phyloP scores from a whole-genome alignment of 164 flowering plant genomes.

The Liquidambar formosana region DNA sequence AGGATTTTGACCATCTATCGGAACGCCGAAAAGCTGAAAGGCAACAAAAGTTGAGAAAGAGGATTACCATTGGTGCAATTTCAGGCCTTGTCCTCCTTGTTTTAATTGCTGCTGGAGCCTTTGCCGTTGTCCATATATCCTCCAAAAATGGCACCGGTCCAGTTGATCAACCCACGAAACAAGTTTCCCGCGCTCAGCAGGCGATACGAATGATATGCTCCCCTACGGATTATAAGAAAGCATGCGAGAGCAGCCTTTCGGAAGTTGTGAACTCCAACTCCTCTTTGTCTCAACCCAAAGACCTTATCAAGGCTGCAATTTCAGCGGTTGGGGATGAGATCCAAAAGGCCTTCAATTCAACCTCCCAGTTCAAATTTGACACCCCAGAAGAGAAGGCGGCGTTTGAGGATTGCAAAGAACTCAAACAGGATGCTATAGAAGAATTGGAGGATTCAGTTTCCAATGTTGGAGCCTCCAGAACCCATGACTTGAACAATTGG shows the following conservation, averaged over 20 bases:
- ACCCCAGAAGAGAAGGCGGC: constrained; percentile 50
- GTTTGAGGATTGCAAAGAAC: constrained; percentile 56
- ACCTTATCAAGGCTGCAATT: constrained; percentile 52
- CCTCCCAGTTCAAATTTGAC: constrained; percentile 26
- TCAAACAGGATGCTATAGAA: constrained; percentile 49
- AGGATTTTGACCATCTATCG: constrained; percentile 47
- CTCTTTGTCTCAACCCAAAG: constrained; percentile 28
- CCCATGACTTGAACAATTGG: constrained; percentile 59
- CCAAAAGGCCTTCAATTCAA: constrained; percentile 26
- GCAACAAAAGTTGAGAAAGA: constrained; percentile 29
- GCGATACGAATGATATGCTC: constrained; percentile 44
- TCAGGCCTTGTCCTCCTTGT: constrained; percentile 20
- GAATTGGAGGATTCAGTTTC: constrained; percentile 40
- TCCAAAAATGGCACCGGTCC: not conserved
- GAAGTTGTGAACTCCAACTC: constrained; percentile 20
- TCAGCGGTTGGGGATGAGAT: constrained; percentile 41
- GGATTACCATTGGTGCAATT: constrained; percentile 26
- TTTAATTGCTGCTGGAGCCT: constrained; percentile 24
- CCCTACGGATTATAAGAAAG: constrained; percentile 43
- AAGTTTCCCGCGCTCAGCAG: constrained; percentile 14
- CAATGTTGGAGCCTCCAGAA: constrained; percentile 15
- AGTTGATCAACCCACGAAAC: not conserved
- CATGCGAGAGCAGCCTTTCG: constrained; percentile 43
- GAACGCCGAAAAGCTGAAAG: constrained; percentile 41
- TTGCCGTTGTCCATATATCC: constrained; percentile 12